These are phyloP conservation scores for Aspergillus indologenus DNA, from an alignment of 495 filamentous ascomycete species.

Conservation along the genomic window DNA sequence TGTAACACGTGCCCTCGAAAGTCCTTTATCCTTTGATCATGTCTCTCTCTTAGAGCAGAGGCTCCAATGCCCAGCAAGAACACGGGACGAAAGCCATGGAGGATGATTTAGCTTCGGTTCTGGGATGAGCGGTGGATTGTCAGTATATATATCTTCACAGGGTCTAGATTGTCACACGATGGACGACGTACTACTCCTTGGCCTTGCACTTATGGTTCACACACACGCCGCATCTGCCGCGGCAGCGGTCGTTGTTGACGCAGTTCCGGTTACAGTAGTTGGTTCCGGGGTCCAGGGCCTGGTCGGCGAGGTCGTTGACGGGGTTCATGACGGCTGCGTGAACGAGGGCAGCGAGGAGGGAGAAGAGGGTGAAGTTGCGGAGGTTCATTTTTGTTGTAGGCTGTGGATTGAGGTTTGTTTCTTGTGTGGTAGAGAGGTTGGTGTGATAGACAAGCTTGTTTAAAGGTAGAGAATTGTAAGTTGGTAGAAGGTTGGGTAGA, in stretches of 20 bases:
- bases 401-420: background rate
- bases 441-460: background rate
- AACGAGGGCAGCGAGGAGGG: background rate
- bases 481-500: too few species aligned
- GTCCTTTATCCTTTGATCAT: too few species aligned
- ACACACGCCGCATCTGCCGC: background rate
- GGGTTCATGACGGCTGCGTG: background rate
- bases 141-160: too few species aligned
- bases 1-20: too few species aligned
- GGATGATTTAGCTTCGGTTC: too few species aligned
- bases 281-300: background rate
- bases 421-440: background rate
- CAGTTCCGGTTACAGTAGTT: background rate
- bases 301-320: background rate
- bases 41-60: too few species aligned
- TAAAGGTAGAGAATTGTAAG: background rate
- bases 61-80: too few species aligned
- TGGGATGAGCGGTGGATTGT: too few species aligned
- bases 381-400: constrained; percentile 10
- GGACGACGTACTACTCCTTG: background rate
- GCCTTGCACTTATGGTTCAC: background rate
- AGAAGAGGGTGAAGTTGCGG: constrained; percentile 4
- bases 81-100: too few species aligned
- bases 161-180: background rate
- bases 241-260: constrained; percentile 1